Conservation (phyloP, 164 flowering plant species). For the Piper longum region DNA sequence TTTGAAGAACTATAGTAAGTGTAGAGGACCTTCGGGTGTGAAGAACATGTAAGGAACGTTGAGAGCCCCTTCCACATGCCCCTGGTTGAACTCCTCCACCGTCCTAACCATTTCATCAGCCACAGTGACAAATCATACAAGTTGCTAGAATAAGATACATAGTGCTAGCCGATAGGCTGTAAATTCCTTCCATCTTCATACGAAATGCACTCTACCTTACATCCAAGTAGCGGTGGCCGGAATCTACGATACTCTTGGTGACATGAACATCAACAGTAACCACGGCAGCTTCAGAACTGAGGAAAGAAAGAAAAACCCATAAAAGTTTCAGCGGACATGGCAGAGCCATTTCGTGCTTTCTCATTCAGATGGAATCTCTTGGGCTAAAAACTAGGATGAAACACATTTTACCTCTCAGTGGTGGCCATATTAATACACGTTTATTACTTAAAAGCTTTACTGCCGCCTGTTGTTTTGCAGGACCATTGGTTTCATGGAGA, state of each 20-base stretch:
- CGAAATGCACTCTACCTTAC: conserved; percentile 31
- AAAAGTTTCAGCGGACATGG: neutral
- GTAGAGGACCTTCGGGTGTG: conserved; percentile 42
- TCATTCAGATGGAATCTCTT: neutral
- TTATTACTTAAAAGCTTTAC: neutral
- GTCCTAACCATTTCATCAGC: conserved; percentile 30
- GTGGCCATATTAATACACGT: neutral
- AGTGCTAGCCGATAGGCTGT: neutral
- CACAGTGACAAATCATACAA: neutral
- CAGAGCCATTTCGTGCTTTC: neutral
- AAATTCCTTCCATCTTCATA: too few relatives aligned
- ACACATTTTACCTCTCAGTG: neutral
- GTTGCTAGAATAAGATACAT: neutral
- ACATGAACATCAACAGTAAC: conserved; percentile 52
- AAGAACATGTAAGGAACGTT: conserved; percentile 39
- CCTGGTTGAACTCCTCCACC: conserved; percentile 49
- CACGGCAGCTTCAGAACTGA: conserved; percentile 8
- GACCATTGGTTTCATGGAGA: neutral
- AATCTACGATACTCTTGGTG: conserved; percentile 37
- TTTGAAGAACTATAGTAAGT: neutral
- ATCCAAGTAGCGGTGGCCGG: conserved; percentile 57
- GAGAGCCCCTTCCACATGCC: conserved; percentile 34
- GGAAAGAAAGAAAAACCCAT: neutral
- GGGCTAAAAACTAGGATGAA: neutral
- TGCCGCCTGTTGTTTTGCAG: neutral